Evolutionary conservation across 129 eudicot species (phyloP).

Genomic region (Arctium minus): DNA sequence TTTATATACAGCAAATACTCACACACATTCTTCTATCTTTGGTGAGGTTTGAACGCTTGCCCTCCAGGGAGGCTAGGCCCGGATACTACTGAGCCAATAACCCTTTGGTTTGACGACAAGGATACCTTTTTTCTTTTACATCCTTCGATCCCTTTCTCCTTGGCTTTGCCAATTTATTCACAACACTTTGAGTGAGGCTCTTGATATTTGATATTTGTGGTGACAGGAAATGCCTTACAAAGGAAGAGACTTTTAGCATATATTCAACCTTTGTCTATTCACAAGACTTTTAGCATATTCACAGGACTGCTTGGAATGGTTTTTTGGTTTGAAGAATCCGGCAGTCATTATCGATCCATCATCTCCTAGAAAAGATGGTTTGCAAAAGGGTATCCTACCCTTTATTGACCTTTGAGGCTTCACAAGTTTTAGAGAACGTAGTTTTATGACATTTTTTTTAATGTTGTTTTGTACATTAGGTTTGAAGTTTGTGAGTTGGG

Average conservation of each 20-base stretch:
- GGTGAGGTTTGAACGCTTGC: too few species aligned
- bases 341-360: not conserved
- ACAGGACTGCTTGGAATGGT: slow-evolving; percentile 7
- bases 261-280: not conserved
- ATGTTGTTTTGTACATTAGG: slow-evolving; percentile 7
- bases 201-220: not conserved
- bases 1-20: too few species aligned
- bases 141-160: not conserved
- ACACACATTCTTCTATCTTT: too few species aligned
- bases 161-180: not conserved
- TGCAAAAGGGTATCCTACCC: not conserved
- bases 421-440: slow-evolving; percentile 5
- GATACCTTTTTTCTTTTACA: too few species aligned
- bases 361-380: slow-evolving; percentile 6
- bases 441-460: not conserved
- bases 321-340: slow-evolving; percentile 4
- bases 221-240: slow-evolving; percentile 76
- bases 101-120: not conserved
- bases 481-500: slow-evolving; percentile 20
- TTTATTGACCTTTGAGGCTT: slow-evolving; percentile 15
- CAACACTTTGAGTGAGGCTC: not conserved
- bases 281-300: slow-evolving; percentile 37
- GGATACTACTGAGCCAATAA: not conserved
- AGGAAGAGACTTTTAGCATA: slow-evolving; percentile 57
- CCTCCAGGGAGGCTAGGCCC: not conserved